Evolutionary conservation across 2,329 filamentous ascomycete species (phyloP).

Genomic region (Venturia asperata): DNA sequence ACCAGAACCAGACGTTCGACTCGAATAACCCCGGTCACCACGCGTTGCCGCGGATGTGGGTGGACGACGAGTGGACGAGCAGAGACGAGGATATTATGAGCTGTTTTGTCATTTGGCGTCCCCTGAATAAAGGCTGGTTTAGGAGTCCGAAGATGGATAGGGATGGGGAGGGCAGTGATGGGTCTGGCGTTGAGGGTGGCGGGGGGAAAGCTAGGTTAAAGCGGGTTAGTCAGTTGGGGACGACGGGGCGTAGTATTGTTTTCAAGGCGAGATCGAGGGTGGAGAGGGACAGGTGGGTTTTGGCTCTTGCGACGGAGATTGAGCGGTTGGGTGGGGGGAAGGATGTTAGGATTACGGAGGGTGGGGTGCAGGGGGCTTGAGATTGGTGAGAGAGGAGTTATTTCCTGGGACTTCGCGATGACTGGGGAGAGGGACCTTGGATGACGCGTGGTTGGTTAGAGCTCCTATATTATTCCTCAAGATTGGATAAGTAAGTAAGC

Average conservation of each 20-base stretch:
- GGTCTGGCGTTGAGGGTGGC: constrained; percentile 24
- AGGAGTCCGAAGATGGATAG: constrained; percentile 28
- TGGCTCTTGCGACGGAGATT: constrained; percentile 59
- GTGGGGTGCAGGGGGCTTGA: neutral
- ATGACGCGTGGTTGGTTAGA: too few species aligned
- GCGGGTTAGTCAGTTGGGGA: constrained; percentile 54
- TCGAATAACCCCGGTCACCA: constrained; percentile 53
- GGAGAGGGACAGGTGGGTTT: constrained; percentile 62
- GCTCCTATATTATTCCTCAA: too few species aligned
- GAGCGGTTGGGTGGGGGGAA: constrained; percentile 49
- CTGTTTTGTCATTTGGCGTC: constrained; percentile 59
- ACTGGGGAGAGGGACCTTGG: too few species aligned
- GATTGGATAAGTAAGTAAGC: too few species aligned
- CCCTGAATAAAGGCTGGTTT: constrained; percentile 50
- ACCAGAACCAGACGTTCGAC: constrained; percentile 58
- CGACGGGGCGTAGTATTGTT: constrained; percentile 55
- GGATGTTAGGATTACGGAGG: constrained; percentile 40
- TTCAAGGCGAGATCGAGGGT: constrained; percentile 58
- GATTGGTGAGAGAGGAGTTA: neutral
- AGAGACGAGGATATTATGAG: constrained; percentile 60
- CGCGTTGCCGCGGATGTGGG: constrained; percentile 53
- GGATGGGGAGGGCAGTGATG: constrained; percentile 26
- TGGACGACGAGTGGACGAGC: constrained; percentile 54
- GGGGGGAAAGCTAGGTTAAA: constrained; percentile 47
- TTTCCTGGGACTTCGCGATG: too few species aligned